Base-by-base conservation (phyloP, 371 early-diverging fungal species). In the Mortierella sp. region DNA sequence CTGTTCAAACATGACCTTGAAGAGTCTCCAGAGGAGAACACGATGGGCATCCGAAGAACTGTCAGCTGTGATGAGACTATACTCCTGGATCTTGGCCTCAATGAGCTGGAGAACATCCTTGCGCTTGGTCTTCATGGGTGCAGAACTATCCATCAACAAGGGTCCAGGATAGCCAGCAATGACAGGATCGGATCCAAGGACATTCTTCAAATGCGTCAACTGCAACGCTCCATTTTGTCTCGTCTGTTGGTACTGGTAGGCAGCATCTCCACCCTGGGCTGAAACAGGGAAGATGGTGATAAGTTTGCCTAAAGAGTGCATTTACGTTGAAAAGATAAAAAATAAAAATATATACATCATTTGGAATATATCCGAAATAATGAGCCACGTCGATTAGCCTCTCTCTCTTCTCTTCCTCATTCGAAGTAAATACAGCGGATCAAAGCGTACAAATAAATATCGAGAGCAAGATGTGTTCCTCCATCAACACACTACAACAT, bases 271-370 rank as follows among this genome's bases (percentile, higher is more conserved):
- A 6, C 93, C 88, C 73, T 89, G 91, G 7, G 91, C 90, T 5
- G 86, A 83, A 43, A 84, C 90, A 25, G 96, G 96, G 70, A 90
- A 88, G 72, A 91, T 91, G 19, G 89, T 83, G 52, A 94, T 81
- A 29, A 97, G 82, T 70, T 90, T 89, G 45, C 79, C 79, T 77
- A 37, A 16, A 29, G n/a, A n/a, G n/a, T n/a, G n/a, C n/a, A n/a
- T n/a, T 37, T 37, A 37, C 37, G 37, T 5, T 37, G 14, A 3
- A n/a, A 21, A 7, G 9, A 9, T 3, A 37, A 37, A 37, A 37
- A 37, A 37, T 9, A 37, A 37, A 37, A 9, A 37, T 37, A 37
- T 9, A 37, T 5, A 37, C 37, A 37, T 5, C 3, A 37, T 37
- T 9, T 37, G 9, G 5, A 9, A 37, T 9, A 3, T 9, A 37